These are phyloP conservation scores for Lipomyces sp. DNA, from an alignment of 805 yeast species.

Conservation along the genomic window DNA sequence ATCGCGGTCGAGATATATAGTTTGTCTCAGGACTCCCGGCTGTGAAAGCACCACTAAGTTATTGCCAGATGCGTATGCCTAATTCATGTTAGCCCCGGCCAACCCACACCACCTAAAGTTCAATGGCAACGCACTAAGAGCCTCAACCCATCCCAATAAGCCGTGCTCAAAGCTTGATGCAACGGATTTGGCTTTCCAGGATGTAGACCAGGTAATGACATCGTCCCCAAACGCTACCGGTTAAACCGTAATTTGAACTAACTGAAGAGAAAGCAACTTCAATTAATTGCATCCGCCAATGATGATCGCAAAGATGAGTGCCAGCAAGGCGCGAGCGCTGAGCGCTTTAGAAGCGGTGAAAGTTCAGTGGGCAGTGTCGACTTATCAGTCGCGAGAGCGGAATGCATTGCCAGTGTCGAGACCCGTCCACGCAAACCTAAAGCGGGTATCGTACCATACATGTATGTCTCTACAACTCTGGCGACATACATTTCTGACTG, in stretches of 20 bases:
- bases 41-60: conserved; percentile 71
- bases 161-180: conserved; percentile 60
- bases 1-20: conserved; percentile 71
- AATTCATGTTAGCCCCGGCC: not conserved
- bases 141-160: conserved; percentile 67
- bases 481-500: not conserved
- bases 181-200: conserved; percentile 83
- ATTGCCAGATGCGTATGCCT: conserved; percentile 85
- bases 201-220: conserved; percentile 58
- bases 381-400: not conserved
- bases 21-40: conserved; percentile 65
- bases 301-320: not conserved
- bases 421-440: no score
- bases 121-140: conserved; percentile 50
- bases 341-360: not conserved
- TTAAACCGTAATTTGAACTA: not conserved
- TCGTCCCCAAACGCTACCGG: not conserved
- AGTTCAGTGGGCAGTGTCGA: not conserved
- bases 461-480: not conserved
- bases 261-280: conserved; percentile 1
- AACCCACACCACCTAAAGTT: not conserved
- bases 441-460: not conserved
- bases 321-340: not conserved
- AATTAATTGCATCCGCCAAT: not conserved
- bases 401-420: no score